Percentiles rank a stretch among this genome's conserved stretches.
These are phyloP conservation scores for Ganoderma resinaceum DNA, from an alignment of 1,284 basidiomycete species.

Conservation along the genomic window DNA sequence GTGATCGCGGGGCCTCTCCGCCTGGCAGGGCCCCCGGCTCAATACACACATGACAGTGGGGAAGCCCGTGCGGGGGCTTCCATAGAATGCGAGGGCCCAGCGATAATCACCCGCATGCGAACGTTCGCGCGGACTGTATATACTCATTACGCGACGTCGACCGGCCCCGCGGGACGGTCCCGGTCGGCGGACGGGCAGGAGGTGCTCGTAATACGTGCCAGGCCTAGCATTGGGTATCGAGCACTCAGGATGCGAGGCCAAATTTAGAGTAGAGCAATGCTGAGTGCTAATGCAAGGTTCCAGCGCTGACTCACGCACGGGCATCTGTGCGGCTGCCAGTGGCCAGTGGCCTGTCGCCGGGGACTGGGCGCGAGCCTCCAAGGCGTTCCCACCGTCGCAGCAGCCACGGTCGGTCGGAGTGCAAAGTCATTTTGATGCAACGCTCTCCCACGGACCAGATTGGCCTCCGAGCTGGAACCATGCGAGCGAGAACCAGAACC, in stretches of 20 bases:
- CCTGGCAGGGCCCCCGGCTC: not conserved
- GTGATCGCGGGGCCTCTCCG: not conserved
- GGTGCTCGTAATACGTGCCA: too few relatives aligned
- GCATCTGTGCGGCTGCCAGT: too few relatives aligned
- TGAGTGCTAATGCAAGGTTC: not conserved
- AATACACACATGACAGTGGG: not conserved
- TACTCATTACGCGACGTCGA: conserved; percentile 5
- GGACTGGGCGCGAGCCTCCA: not conserved
- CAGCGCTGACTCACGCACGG: not conserved
- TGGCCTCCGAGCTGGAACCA: conserved; percentile 17
- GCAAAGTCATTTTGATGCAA: not conserved
- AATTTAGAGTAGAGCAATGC: not conserved
- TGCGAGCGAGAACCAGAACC: not conserved
- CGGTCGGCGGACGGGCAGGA: not conserved
- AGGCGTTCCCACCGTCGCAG: not conserved
- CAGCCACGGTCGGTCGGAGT: not conserved
- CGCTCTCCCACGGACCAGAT: conserved; percentile 15
- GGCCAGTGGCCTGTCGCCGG: too few relatives aligned
- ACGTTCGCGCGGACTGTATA: conserved; percentile 2
- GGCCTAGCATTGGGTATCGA: not conserved
- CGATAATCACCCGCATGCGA: conserved; percentile 4
- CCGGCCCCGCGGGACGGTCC: conserved; percentile 13
- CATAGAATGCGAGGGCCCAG: not conserved
- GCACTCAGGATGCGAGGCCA: not conserved
- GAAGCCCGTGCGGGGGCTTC: not conserved